These are phyloP conservation scores for Kokia cookei DNA, from an alignment of 441 rosid species.

Conservation along the genomic window DNA sequence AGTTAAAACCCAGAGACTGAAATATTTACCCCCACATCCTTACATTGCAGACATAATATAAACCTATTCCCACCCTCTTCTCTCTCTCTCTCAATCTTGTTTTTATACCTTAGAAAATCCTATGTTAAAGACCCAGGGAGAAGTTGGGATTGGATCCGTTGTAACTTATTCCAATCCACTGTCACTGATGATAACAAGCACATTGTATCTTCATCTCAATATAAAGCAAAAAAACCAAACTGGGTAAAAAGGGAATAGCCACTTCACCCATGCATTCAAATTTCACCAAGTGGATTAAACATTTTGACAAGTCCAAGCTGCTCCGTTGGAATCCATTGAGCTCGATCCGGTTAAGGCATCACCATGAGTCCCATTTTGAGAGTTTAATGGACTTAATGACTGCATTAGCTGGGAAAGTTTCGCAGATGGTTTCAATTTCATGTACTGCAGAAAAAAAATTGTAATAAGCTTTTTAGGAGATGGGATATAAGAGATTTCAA, in stretches of 20 bases:
- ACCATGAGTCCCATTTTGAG: conserved; percentile 8
- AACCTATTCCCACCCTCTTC: not conserved
- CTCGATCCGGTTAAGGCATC: conserved; percentile 7
- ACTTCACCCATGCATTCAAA: not conserved
- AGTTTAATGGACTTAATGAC: not conserved
- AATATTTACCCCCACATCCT: not conserved
- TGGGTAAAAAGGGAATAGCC: not conserved
- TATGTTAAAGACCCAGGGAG: not conserved
- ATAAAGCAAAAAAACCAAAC: not conserved
- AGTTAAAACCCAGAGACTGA: not conserved
- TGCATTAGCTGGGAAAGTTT: conserved; percentile 1
- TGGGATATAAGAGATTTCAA: not conserved
- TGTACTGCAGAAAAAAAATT: conserved; percentile 12
- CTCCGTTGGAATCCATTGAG: not conserved
- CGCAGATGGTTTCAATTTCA: conserved; percentile 14
- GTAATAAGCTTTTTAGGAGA: not conserved
- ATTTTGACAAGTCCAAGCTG: not conserved
- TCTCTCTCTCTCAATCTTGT: not conserved
- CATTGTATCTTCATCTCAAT: not conserved
- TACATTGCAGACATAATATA: conserved; percentile 1
- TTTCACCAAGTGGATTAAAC: not conserved
- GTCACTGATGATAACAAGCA: not conserved
- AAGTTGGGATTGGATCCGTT: not conserved
- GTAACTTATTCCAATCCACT: conserved; percentile 6
- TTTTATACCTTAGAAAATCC: not conserved